phyloP scores from a whole-genome alignment of 148 eudicot species.

The Tetragonia tetragonoides region DNA sequence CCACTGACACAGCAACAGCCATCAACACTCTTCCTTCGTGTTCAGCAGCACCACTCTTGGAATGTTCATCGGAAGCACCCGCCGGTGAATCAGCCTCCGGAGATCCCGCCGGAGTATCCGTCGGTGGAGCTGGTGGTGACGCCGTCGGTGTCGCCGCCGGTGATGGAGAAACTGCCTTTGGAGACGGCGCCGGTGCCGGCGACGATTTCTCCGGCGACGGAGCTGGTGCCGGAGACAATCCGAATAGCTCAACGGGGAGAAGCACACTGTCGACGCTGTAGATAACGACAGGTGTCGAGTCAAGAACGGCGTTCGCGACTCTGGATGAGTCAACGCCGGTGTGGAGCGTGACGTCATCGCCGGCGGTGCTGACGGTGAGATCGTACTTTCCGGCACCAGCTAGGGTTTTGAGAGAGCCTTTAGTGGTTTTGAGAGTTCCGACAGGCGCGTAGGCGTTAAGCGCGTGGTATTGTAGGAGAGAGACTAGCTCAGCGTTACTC shows the following conservation, averaged over 20 bases:
- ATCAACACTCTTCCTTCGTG: background rate
- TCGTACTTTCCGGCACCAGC: slow-evolving; percentile 62
- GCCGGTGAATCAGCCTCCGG: slow-evolving; percentile 34
- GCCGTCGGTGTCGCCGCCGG: slow-evolving; percentile 31
- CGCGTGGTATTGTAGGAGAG: slow-evolving; percentile 69
- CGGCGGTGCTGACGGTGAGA: slow-evolving; percentile 26
- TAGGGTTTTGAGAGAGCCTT: slow-evolving; percentile 40
- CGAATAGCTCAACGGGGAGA: slow-evolving; percentile 51
- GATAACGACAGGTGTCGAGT: slow-evolving; percentile 40
- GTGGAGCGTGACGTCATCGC: slow-evolving; percentile 37
- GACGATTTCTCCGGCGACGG: slow-evolving; percentile 44
- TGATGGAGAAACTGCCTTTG: slow-evolving; percentile 18
- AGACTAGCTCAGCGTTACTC: slow-evolving; percentile 51
- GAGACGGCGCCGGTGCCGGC: slow-evolving; percentile 32
- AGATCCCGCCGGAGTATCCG: slow-evolving; percentile 30
- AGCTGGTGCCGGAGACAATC: slow-evolving; percentile 41
- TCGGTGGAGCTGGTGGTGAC: slow-evolving; percentile 32
- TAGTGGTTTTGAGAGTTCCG: slow-evolving; percentile 55
- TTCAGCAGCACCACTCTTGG: too few relatives aligned
- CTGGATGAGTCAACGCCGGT: slow-evolving; percentile 37
- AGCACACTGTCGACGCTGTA: slow-evolving; percentile 64
- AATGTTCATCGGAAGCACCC: slow-evolving; percentile 2
- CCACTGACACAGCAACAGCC: slow-evolving; percentile 29
- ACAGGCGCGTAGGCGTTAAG: slow-evolving; percentile 52
- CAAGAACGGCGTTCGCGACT: slow-evolving; percentile 30